phyloP scores from a whole-genome alignment of 2,329 filamentous ascomycete species.

The Cladobotryum protrusum region DNA sequence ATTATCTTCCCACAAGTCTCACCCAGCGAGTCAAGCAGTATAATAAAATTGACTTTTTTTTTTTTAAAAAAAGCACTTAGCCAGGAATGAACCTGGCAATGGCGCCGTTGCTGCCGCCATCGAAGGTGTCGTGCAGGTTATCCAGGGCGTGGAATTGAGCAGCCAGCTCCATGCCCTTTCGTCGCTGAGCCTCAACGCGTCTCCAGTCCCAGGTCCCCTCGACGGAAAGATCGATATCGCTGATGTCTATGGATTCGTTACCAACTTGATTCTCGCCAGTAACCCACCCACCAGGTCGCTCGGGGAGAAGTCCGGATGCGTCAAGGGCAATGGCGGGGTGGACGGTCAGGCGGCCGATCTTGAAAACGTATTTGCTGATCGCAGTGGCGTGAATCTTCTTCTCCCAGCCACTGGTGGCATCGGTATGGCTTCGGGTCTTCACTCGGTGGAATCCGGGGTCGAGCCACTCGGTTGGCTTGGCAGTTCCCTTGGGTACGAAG shows the following conservation, averaged over 20 bases:
- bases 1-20: not conserved
- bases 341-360: slow-evolving; percentile 75
- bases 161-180: slow-evolving; percentile 49
- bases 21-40: not conserved
- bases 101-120: slow-evolving; percentile 47
- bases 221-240: slow-evolving; percentile 27
- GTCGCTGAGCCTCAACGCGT: slow-evolving; percentile 48
- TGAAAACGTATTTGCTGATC: slow-evolving; percentile 76
- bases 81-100: slow-evolving; percentile 43
- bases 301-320: slow-evolving; percentile 67
- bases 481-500: slow-evolving; percentile 59
- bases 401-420: slow-evolving; percentile 42
- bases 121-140: slow-evolving; percentile 44
- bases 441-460: slow-evolving; percentile 38
- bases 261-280: slow-evolving; percentile 38
- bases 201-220: slow-evolving; percentile 52
- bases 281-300: slow-evolving; percentile 61
- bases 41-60: not conserved
- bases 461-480: slow-evolving; percentile 49
- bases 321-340: slow-evolving; percentile 71
- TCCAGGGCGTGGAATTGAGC: slow-evolving; percentile 53
- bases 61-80: slow-evolving; percentile 15
- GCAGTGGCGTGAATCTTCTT: slow-evolving; percentile 65
- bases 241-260: slow-evolving; percentile 32
- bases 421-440: slow-evolving; percentile 32